Conservation (phyloP, 129 eudicot species). For the Chrysanthemum makinoi region DNA sequence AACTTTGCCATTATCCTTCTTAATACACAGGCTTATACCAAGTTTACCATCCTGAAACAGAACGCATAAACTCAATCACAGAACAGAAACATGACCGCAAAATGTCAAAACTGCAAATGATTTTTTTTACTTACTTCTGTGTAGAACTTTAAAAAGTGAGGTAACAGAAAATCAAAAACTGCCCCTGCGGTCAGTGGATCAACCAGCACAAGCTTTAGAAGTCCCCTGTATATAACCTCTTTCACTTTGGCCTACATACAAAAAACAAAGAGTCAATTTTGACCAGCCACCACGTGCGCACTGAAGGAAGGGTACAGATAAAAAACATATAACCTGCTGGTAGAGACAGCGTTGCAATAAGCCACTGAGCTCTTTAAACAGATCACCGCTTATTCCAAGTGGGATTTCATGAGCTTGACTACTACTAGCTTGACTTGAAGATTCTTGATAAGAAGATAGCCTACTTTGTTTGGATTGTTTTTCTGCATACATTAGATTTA, state of each 20-base stretch:
- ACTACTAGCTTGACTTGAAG: constrained; percentile 83
- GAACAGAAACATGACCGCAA: constrained; percentile 7
- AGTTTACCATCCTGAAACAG: constrained; percentile 61
- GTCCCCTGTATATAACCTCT: constrained; percentile 57
- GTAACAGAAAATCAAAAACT: constrained; percentile 66
- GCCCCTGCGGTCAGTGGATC: constrained; percentile 56
- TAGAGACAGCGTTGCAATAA: constrained; percentile 76
- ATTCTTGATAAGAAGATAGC: constrained; percentile 55
- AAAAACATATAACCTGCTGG: constrained; percentile 45
- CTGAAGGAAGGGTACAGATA: too few species aligned
- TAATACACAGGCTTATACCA: constrained; percentile 44
- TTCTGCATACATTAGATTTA: constrained; percentile 55
- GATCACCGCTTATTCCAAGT: constrained; percentile 42
- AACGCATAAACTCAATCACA: constrained; percentile 21
- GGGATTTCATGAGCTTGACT: constrained; percentile 64
- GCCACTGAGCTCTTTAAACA: constrained; percentile 74
- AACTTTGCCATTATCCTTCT: constrained; percentile 48
- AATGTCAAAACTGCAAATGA: not conserved
- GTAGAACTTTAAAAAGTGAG: constrained; percentile 64
- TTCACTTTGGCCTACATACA: constrained; percentile 55
- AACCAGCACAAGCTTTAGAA: constrained; percentile 68
- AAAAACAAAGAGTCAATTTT: constrained; percentile 7
- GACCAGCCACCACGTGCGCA: too few species aligned
- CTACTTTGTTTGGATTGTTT: constrained; percentile 48
- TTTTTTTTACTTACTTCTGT: constrained; percentile 41